Conservation (phyloP, 2,329 filamentous ascomycete species). For the Corinectria fuckeliana region DNA sequence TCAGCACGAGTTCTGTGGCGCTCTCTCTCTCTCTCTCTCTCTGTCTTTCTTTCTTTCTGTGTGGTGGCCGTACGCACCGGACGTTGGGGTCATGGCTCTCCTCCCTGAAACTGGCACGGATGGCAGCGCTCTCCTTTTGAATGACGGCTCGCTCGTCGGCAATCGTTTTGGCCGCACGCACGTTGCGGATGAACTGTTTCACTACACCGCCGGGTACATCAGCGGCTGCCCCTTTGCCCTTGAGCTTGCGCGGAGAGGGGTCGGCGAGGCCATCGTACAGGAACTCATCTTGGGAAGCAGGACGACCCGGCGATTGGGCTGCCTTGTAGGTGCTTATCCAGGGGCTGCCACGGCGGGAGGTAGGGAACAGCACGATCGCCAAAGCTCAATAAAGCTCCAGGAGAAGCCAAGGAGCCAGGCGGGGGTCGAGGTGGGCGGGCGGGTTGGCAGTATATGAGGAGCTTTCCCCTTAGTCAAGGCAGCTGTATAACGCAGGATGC, state of each 20-base stretch:
- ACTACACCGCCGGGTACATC: conserved; percentile 60
- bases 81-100: conserved; percentile 92
- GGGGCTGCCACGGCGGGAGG: conserved; percentile 26
- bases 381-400: conserved; percentile 34
- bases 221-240: conserved; percentile 17
- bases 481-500: conserved; percentile 37
- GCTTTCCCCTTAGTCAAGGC: conserved; percentile 32
- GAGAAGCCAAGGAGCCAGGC: conserved; percentile 19
- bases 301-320: conserved; percentile 42
- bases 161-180: conserved; percentile 97
- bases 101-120: conserved; percentile 95
- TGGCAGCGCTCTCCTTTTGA: conserved; percentile 98
- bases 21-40: neutral
- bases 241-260: conserved; percentile 3
- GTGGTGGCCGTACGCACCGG: conserved; percentile 64
- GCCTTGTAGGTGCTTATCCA: conserved; percentile 39
- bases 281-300: conserved; percentile 48
- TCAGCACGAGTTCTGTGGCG: conserved; percentile 15
- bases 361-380: conserved; percentile 7
- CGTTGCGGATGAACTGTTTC: conserved; percentile 99
- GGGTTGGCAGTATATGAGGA: conserved; percentile 12
- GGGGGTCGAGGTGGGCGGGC: conserved; percentile 1
- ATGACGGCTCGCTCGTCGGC: conserved; percentile 98
- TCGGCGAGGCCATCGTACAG: conserved; percentile 37
- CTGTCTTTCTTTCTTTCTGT: neutral